Conservation (phyloP, 371 early-diverging fungal species). For the Mortierella sp. region DNA sequence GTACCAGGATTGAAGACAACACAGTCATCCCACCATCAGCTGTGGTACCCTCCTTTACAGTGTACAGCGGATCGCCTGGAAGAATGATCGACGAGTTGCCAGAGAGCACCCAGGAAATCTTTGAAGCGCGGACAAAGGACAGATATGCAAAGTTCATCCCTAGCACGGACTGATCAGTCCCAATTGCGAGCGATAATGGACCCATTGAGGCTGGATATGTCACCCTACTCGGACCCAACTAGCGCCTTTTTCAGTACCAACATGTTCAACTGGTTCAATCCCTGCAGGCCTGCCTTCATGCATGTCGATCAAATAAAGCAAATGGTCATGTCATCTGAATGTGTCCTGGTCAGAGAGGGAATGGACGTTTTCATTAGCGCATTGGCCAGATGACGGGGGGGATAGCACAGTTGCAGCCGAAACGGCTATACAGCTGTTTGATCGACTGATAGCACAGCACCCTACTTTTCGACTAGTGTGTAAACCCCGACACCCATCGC, state of each 20-base stretch:
- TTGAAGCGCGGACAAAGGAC: slow-evolving; percentile 79
- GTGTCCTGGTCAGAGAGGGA: no score
- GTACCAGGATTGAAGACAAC: slow-evolving; percentile 88
- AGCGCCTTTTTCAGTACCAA: not conserved
- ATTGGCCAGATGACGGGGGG: no score
- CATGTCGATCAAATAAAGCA: no score
- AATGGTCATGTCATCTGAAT: no score
- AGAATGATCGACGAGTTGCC: slow-evolving; percentile 81
- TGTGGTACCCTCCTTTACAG: slow-evolving; percentile 91
- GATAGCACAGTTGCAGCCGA: no score
- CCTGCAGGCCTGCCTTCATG: no score
- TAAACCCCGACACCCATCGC: no score
- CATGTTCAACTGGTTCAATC: no score
- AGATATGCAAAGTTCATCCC: slow-evolving; percentile 81
- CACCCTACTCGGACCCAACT: not conserved
- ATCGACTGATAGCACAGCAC: no score
- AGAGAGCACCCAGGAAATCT: slow-evolving; percentile 85
- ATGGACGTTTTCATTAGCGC: no score
- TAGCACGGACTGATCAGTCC: slow-evolving; percentile 28
- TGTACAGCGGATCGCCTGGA: slow-evolving; percentile 87
- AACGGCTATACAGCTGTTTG: no score
- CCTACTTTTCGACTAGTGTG: no score
- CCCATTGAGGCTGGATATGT: not conserved
- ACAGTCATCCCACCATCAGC: slow-evolving; percentile 93
- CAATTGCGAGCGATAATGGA: not conserved